A percentile compares a stretch with the other conserved stretches of the same genome.
Evolutionary conservation across 148 eudicot species (phyloP).

Genomic region (Rhododendron simsii): DNA sequence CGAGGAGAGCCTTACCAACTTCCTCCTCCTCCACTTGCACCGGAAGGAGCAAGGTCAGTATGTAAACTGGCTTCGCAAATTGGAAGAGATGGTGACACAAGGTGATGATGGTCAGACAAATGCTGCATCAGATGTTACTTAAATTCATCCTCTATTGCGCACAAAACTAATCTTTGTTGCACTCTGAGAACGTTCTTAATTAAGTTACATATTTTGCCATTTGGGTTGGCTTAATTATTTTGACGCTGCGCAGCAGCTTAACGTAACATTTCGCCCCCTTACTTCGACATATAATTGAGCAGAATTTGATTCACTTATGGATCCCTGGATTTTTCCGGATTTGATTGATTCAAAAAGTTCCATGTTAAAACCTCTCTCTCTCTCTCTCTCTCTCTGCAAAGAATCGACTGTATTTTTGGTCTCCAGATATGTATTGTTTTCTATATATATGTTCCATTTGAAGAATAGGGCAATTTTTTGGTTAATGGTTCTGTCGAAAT

Average conservation of each 20-base stretch:
- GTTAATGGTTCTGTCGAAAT: neutral
- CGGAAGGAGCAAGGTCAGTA: slow-evolving; percentile 78
- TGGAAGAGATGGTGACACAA: slow-evolving; percentile 22
- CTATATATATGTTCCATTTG: neutral
- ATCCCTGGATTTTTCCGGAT: neutral
- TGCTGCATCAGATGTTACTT: neutral
- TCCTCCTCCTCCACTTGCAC: slow-evolving; percentile 60
- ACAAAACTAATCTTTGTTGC: neutral
- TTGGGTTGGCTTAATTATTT: neutral
- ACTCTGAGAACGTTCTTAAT: neutral
- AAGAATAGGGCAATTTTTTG: neutral
- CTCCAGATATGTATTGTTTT: neutral
- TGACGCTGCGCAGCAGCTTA: neutral
- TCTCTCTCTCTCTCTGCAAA: neutral
- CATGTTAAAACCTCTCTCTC: neutral
- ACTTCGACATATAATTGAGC: neutral
- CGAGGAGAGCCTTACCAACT: slow-evolving; percentile 37
- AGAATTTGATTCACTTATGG: neutral
- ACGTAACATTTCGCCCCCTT: neutral
- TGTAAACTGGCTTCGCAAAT: slow-evolving; percentile 64
- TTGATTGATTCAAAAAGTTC: neutral
- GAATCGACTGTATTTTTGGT: neutral
- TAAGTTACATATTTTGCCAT: neutral
- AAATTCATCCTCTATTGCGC: neutral
- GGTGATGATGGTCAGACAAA: neutral